A percentile compares a stretch with the other conserved stretches of the same genome.
Conservation (phyloP, 2,329 filamentous ascomycete genomes). For the Calonectria pseudoreteaudii region DNA sequence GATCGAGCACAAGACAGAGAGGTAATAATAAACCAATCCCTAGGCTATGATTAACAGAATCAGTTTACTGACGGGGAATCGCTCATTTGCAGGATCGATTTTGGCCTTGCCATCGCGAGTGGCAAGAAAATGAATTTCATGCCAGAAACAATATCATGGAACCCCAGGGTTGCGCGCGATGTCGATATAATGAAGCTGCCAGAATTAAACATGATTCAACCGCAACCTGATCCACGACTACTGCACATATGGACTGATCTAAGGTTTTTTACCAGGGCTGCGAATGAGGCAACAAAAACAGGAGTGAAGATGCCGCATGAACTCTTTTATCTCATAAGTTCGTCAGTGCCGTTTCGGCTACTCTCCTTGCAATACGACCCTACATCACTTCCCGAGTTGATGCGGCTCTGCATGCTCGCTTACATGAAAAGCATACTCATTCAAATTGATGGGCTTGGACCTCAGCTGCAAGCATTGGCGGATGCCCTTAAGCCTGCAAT, state of each 20-base stretch:
- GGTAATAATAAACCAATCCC: slow-evolving; percentile 3
- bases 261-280: slow-evolving; percentile 34
- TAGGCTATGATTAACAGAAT: too few species aligned
- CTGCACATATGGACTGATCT: slow-evolving; percentile 40
- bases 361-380: slow-evolving; percentile 31
- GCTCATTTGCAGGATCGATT: slow-evolving; percentile 14
- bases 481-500: neutral
- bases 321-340: slow-evolving; percentile 33
- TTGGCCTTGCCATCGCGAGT: slow-evolving; percentile 26
- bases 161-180: slow-evolving; percentile 17
- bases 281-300: slow-evolving; percentile 36
- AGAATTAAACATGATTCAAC: slow-evolving; percentile 22
- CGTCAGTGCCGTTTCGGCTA: slow-evolving; percentile 39
- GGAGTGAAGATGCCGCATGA: slow-evolving; percentile 30
- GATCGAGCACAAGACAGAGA: slow-evolving; percentile 30
- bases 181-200: neutral
- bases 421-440: slow-evolving; percentile 36
- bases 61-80: neutral
- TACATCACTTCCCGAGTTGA: slow-evolving; percentile 20
- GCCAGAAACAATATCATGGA: slow-evolving; percentile 24
- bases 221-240: slow-evolving; percentile 30
- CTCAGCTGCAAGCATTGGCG: slow-evolving; percentile 2
- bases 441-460: slow-evolving; percentile 26
- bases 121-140: slow-evolving; percentile 18
- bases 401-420: slow-evolving; percentile 39